These are phyloP conservation scores for Silene noctiflora DNA, from an alignment of 179 eudicot species.

Conservation along the genomic window DNA sequence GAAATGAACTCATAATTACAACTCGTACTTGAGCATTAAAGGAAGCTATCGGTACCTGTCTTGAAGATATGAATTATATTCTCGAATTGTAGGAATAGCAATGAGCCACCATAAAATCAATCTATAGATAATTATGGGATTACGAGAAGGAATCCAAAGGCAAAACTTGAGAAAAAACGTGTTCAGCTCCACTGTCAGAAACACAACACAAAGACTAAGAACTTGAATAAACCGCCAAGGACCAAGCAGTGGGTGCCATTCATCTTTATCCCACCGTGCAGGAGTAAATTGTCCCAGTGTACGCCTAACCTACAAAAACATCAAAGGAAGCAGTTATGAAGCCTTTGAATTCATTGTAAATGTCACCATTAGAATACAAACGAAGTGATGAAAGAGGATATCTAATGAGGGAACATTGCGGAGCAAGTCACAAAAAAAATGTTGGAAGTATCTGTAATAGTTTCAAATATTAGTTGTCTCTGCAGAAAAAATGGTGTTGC, in stretches of 20 bases:
- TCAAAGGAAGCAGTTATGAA: constrained; percentile 1
- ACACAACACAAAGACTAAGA: constrained; percentile 68
- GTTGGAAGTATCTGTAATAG: background rate
- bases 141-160: constrained; percentile 97
- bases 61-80: constrained; percentile 92
- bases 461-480: background rate
- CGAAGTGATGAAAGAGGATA: background rate
- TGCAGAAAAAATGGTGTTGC: background rate
- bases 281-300: constrained; percentile 95
- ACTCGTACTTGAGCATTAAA: background rate
- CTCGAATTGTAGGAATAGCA: constrained; percentile 95
- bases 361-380: background rate
- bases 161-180: constrained; percentile 95
- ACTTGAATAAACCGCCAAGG: constrained; percentile 97
- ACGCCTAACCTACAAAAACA: constrained; percentile 65
- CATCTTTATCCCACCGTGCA: constrained; percentile 98
- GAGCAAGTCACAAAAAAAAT: background rate
- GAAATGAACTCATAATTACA: background rate
- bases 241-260: constrained; percentile 97
- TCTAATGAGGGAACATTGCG: background rate
- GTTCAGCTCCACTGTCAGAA: constrained; percentile 93
- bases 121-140: constrained; percentile 75
- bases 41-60: constrained; percentile 54
- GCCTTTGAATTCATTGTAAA: background rate
- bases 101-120: constrained; percentile 97